Evolutionary conservation across 129 eudicot genomes (phyloP).

Genomic region (Chrysanthemum lavandulifolium): DNA sequence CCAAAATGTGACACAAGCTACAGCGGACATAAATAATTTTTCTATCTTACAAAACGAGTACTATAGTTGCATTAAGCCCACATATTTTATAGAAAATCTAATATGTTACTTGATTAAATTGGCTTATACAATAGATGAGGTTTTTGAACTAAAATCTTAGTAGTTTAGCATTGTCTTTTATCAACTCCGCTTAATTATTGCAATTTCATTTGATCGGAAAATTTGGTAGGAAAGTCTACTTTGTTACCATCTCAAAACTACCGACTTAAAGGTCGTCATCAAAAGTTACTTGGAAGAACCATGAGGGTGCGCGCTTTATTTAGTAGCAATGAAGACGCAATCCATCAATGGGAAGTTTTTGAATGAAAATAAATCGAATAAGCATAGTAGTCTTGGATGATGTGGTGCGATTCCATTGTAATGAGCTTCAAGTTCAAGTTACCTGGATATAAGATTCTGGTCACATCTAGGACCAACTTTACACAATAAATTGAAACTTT

Average conservation of each 20-base stretch:
- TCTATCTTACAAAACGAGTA: too few species aligned
- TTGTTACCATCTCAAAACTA: constrained; percentile 5
- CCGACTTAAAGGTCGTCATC: constrained; percentile 8
- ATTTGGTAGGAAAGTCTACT: constrained; percentile 16
- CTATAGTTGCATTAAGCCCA: too few species aligned
- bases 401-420: constrained; percentile 14
- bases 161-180: background rate
- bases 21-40: too few species aligned
- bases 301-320: background rate
- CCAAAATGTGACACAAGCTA: too few species aligned
- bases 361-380: constrained; percentile 16
- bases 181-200: background rate
- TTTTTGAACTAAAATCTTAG: too few species aligned
- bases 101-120: too few species aligned
- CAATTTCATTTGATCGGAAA: constrained; percentile 1
- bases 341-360: constrained; percentile 13
- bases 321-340: constrained; percentile 13
- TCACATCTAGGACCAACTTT: constrained; percentile 28
- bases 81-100: too few species aligned
- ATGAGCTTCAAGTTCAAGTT: background rate
- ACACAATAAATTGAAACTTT: constrained; percentile 16
- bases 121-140: too few species aligned
- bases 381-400: too few species aligned
- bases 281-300: constrained; percentile 16
- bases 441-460: constrained; percentile 26